Evolutionary conservation across 2,329 filamentous ascomycete genomes (phyloP).

Genomic region (Xylaria polymorpha): DNA sequence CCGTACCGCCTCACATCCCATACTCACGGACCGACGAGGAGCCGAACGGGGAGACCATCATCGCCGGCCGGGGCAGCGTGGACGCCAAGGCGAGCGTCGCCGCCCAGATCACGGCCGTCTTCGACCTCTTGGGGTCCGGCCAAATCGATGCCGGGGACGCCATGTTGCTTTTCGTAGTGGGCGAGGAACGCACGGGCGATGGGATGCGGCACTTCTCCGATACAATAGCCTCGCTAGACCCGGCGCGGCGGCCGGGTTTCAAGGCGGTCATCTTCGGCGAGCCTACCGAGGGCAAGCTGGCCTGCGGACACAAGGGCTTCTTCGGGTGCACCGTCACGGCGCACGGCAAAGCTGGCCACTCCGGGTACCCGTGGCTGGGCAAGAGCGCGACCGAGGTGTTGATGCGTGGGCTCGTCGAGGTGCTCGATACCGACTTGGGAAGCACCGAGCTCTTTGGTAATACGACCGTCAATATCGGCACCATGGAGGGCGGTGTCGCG

Average conservation of each 20-base stretch:
- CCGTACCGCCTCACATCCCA: constrained; percentile 77
- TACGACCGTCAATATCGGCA: constrained; percentile 89
- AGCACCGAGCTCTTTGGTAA: constrained; percentile 82
- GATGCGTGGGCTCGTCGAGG: constrained; percentile 74
- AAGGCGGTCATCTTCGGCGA: constrained; percentile 90
- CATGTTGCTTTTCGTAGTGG: constrained; percentile 76
- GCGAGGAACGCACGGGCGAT: constrained; percentile 83
- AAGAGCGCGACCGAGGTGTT: constrained; percentile 86
- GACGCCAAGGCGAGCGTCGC: constrained; percentile 79
- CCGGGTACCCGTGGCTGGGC: constrained; percentile 91
- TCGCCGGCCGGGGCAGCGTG: constrained; percentile 79
- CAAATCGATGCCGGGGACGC: constrained; percentile 62
- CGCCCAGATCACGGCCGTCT: constrained; percentile 76
- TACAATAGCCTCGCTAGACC: constrained; percentile 47
- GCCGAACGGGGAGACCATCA: constrained; percentile 60
- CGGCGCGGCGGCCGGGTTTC: constrained; percentile 52
- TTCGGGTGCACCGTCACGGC: constrained; percentile 74
- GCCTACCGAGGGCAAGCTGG: constrained; percentile 88
- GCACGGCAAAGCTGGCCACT: constrained; percentile 82
- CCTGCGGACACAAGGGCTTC: constrained; percentile 91
- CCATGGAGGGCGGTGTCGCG: constrained; percentile 83
- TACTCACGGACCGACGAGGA: constrained; percentile 67
- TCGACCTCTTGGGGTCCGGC: constrained; percentile 60
- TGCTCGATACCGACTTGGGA: constrained; percentile 78
- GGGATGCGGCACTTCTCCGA: constrained; percentile 76